phyloP scores from a whole-genome alignment of 306 rosid species.

The Quercus agrifolia region DNA sequence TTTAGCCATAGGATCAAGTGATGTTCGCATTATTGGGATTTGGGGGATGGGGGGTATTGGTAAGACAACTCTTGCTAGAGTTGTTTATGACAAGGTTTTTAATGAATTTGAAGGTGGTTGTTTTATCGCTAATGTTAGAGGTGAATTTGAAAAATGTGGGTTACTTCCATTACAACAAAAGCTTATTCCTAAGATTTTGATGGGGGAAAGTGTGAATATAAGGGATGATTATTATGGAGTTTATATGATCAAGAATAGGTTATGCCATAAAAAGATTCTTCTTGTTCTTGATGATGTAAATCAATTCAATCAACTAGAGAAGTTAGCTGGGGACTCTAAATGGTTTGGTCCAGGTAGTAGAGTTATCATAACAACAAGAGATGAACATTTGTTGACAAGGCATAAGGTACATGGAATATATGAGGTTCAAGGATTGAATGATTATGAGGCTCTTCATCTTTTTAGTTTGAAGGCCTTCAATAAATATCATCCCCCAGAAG shows the following conservation, averaged over 20 bases:
- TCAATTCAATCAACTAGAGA: too few species aligned
- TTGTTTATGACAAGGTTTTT: constrained; percentile 9
- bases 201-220: not conserved
- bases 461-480: constrained; percentile 34
- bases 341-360: too few species aligned
- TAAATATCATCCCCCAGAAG: constrained; percentile 10
- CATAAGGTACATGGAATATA: constrained; percentile 13
- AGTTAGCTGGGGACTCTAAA: too few species aligned
- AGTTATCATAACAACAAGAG: not conserved
- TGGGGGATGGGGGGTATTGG: constrained; percentile 31
- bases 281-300: too few species aligned
- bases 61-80: constrained; percentile 13
- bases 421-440: not conserved
- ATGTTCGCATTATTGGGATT: constrained; percentile 31
- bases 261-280: too few species aligned
- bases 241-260: not conserved
- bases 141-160: constrained; percentile 7
- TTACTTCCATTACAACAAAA: constrained; percentile 19
- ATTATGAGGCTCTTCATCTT: constrained; percentile 27
- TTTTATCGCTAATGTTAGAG: constrained; percentile 27
- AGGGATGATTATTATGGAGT: constrained; percentile 20
- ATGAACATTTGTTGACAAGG: constrained; percentile 12
- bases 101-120: not conserved
- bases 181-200: constrained; percentile 18
- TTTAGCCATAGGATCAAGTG: not conserved